Conservation (phyloP, 768 basidiomycete species). For the Chalciporus sphaerocephalus region DNA sequence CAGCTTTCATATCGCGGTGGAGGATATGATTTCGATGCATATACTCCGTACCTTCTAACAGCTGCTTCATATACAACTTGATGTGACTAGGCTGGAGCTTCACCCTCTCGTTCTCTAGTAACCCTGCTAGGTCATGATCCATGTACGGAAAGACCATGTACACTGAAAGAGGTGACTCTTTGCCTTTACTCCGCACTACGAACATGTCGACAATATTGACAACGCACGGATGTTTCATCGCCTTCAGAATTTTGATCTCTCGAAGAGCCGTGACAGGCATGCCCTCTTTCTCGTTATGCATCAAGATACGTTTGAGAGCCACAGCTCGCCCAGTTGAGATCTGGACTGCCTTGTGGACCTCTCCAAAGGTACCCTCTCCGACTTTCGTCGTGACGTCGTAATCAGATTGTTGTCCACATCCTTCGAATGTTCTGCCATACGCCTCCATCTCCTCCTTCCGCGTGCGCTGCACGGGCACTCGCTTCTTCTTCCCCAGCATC, state of each 20-base stretch:
- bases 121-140: slow-evolving; percentile 96
- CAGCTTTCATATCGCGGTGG: slow-evolving; percentile 98
- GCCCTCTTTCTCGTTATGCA: slow-evolving; percentile 96
- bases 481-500: slow-evolving; percentile 30
- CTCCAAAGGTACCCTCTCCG: slow-evolving; percentile 98
- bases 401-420: slow-evolving; percentile 67
- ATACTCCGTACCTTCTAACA: slow-evolving; percentile 93
- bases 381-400: slow-evolving; percentile 84
- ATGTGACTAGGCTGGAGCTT: slow-evolving; percentile 79
- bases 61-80: slow-evolving; percentile 93
- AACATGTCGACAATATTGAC: slow-evolving; percentile 93
- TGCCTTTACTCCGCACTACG: slow-evolving; percentile 74
- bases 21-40: slow-evolving; percentile 94
- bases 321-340: slow-evolving; percentile 57
- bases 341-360: slow-evolving; percentile 86
- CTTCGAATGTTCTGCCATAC: slow-evolving; percentile 63
- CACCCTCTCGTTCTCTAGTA: slow-evolving; percentile 88
- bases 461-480: slow-evolving; percentile 46
- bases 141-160: slow-evolving; percentile 99
- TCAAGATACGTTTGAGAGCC: slow-evolving; percentile 90
- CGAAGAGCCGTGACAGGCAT: slow-evolving; percentile 95
- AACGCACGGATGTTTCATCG: slow-evolving; percentile 79
- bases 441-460: slow-evolving; percentile 61
- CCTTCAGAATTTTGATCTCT: slow-evolving; percentile 95
- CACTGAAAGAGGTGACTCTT: slow-evolving; percentile 67